Percentiles rank a stretch among this genome's conserved stretches.
phyloP scores from a whole-genome alignment of 2,329 filamentous ascomycete species.

The Cladosporium sp. region DNA sequence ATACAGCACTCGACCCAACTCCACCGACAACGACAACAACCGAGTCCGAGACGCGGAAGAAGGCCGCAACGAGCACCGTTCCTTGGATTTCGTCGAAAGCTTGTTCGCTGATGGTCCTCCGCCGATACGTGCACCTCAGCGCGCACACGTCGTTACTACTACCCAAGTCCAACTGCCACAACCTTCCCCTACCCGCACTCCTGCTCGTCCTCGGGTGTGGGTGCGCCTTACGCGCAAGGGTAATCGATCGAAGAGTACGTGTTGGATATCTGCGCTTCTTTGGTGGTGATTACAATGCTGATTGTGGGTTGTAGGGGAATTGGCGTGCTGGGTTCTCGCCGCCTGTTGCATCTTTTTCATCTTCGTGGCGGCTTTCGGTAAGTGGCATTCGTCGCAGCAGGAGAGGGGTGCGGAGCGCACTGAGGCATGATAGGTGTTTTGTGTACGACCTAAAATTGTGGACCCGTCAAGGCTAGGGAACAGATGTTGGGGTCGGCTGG shows the following conservation, averaged over 20 bases:
- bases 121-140: background rate
- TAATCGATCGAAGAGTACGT: background rate
- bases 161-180: background rate
- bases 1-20: constrained; percentile 6
- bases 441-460: background rate
- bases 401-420: background rate
- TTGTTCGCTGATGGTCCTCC: background rate
- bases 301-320: background rate
- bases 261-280: background rate
- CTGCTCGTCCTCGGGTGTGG: background rate
- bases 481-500: background rate
- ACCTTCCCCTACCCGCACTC: background rate
- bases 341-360: background rate
- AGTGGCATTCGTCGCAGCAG: background rate
- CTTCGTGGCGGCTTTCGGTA: background rate
- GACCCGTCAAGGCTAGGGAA: background rate
- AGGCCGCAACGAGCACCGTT: background rate
- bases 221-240: background rate
- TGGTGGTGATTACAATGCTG: background rate
- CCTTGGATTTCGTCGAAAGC: background rate
- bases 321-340: background rate
- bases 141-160: background rate
- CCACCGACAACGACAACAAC: background rate
- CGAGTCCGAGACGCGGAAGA: background rate
- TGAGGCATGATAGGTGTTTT: background rate